Evolutionary conservation across 202 grass and related monocot genomes (phyloP).

Genomic region (Alloteropsis angusta): DNA sequence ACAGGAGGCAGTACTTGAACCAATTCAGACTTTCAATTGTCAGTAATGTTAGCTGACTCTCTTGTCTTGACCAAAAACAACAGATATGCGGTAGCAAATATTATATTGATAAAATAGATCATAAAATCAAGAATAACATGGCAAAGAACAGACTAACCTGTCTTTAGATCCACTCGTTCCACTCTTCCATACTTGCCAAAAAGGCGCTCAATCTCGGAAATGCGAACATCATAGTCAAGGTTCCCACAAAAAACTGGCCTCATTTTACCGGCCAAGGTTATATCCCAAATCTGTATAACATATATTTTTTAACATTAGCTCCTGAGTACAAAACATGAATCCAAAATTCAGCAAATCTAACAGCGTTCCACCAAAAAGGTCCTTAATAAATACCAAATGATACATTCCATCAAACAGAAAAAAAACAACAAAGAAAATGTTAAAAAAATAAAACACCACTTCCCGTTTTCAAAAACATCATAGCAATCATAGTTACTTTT

Average conservation of each 20-base stretch:
- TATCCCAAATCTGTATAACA: not conserved
- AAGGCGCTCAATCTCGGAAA: constrained; percentile 72
- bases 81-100: not conserved
- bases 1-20: not conserved
- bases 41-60: not conserved
- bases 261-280: constrained; percentile 29
- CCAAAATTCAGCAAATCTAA: not conserved
- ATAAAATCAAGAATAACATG: not conserved
- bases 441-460: not conserved
- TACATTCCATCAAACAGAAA: not conserved
- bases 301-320: not conserved
- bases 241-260: constrained; percentile 85
- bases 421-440: not conserved
- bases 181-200: constrained; percentile 77
- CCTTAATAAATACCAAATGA: not conserved
- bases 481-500: not conserved
- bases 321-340: not conserved
- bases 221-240: constrained; percentile 72
- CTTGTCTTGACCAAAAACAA: not conserved
- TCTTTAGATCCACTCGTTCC: constrained; percentile 86
- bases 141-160: constrained; percentile 39
- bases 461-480: not conserved
- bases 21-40: not conserved
- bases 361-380: not conserved
- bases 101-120: not conserved